These are phyloP conservation scores for Casuarina cunninghamiana DNA, from an alignment of 306 rosid genomes.

Conservation along the genomic window DNA sequence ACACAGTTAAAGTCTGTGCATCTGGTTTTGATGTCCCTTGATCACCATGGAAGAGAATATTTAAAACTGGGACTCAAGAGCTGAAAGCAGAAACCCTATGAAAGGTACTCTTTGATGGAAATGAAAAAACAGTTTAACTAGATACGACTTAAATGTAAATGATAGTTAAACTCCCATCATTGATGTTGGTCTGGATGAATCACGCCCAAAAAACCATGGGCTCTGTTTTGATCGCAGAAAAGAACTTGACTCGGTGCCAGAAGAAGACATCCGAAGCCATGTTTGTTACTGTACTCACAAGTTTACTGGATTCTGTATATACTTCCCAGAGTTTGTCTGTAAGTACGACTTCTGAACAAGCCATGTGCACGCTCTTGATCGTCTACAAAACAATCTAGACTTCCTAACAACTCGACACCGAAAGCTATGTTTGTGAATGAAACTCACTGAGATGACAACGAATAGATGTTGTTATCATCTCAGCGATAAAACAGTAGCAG, in stretches of 20 bases:
- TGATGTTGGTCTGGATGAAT: not conserved
- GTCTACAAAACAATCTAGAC: not conserved
- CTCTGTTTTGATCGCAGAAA: not conserved
- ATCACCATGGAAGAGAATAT: not conserved
- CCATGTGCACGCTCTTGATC: too few relatives aligned
- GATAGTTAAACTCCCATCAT: not conserved
- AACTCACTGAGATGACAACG: too few relatives aligned
- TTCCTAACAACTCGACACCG: slow-evolving; percentile 17
- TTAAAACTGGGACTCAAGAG: not conserved
- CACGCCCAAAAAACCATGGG: not conserved
- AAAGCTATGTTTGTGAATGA: not conserved
- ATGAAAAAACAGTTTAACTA: not conserved
- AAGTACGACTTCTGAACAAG: too few relatives aligned
- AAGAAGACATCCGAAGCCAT: too few relatives aligned
- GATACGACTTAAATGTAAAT: not conserved
- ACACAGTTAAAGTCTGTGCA: not conserved
- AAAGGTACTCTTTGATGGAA: not conserved
- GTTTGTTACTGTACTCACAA: not conserved
- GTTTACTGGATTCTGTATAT: too few relatives aligned
- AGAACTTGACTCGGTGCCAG: not conserved
- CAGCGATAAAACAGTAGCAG: too few relatives aligned
- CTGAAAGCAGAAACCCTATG: not conserved
- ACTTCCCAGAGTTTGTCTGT: too few relatives aligned
- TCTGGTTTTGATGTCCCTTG: not conserved
- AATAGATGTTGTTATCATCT: too few relatives aligned